Percentiles rank a stretch among this genome's conserved stretches.
Conservation (phyloP, 108 stramenopile species). For the Discostella pseudostelligera region DNA sequence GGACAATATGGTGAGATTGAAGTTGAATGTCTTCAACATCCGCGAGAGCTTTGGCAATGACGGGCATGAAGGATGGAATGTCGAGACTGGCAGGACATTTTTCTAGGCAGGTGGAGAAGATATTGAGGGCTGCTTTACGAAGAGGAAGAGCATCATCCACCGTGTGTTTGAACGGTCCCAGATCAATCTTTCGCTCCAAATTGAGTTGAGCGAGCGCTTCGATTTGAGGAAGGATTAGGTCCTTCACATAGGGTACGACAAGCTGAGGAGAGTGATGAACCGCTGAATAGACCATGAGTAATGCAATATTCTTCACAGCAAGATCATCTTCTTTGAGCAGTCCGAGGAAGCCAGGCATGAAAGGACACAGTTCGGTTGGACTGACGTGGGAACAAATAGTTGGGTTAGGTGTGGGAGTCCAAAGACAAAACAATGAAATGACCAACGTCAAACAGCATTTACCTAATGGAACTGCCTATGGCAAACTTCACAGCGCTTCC, state of each 20-base stretch:
- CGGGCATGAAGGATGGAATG: slow-evolving; percentile 72
- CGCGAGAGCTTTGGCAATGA: slow-evolving; percentile 67
- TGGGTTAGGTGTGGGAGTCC: background rate
- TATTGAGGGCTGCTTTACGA: slow-evolving; percentile 90
- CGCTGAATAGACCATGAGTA: slow-evolving; percentile 92
- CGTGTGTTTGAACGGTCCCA: slow-evolving; percentile 97
- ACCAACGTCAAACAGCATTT: background rate
- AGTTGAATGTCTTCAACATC: slow-evolving; percentile 85
- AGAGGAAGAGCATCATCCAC: slow-evolving; percentile 97
- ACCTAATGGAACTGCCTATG: slow-evolving; percentile 73
- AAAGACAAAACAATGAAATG: background rate
- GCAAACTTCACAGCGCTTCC: slow-evolving; percentile 85
- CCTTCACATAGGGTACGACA: slow-evolving; percentile 73
- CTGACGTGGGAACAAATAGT: background rate
- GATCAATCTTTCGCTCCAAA: slow-evolving; percentile 89
- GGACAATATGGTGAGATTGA: slow-evolving; percentile 81
- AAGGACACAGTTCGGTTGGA: slow-evolving; percentile 48
- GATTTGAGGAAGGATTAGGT: slow-evolving; percentile 71
- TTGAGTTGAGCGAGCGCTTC: slow-evolving; percentile 78
- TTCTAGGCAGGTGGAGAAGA: slow-evolving; percentile 90
- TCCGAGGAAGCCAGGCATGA: slow-evolving; percentile 76
- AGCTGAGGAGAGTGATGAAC: slow-evolving; percentile 89
- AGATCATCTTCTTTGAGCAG: slow-evolving; percentile 86
- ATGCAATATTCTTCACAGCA: slow-evolving; percentile 77
- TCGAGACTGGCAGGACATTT: slow-evolving; percentile 72